Evolutionary conservation across 2,329 filamentous ascomycete genomes (phyloP).

Genomic region (Didymosphaeria variabile): DNA sequence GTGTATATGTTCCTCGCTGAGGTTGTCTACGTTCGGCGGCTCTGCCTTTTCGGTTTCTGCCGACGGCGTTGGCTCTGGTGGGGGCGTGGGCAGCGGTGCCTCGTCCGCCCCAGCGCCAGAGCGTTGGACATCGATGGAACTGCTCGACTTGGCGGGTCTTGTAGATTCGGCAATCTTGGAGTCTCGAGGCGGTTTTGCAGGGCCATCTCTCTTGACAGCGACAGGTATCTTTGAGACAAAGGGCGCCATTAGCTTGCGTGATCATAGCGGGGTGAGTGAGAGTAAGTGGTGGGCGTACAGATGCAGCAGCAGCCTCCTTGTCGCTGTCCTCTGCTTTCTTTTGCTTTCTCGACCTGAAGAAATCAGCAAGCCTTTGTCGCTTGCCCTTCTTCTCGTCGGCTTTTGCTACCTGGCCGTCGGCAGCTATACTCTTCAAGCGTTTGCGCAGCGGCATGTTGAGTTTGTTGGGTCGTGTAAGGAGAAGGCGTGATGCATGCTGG

Average conservation of each 20-base stretch:
- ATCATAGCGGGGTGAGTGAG: constrained; percentile 9
- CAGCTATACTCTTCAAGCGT: constrained; percentile 15
- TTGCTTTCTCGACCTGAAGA: constrained; percentile 42
- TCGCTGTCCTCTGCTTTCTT: constrained; percentile 28
- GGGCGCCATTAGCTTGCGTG: constrained; percentile 29
- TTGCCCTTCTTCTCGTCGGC: constrained; percentile 40
- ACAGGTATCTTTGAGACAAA: constrained; percentile 28
- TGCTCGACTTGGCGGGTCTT: constrained; percentile 21
- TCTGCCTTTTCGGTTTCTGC: constrained; percentile 1
- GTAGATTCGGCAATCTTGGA: constrained; percentile 28
- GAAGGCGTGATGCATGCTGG: constrained; percentile 32
- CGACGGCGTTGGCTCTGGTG: constrained; percentile 16
- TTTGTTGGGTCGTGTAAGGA: constrained; percentile 14
- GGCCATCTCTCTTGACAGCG: constrained; percentile 17
- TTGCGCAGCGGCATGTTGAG: constrained; percentile 42
- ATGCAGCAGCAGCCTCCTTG: constrained; percentile 27
- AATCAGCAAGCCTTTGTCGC: constrained; percentile 40
- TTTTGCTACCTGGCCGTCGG: constrained; percentile 23
- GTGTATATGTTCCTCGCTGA: constrained; percentile 66
- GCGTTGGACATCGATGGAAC: constrained; percentile 23
- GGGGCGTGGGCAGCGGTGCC: constrained; percentile 23
- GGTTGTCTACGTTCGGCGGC: constrained; percentile 18
- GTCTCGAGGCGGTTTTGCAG: constrained; percentile 22
- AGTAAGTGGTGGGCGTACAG: constrained; percentile 28
- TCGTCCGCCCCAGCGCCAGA: constrained; percentile 19